Conservation (phyloP, 768 basidiomycete species). For the Pleurotus djamor region DNA sequence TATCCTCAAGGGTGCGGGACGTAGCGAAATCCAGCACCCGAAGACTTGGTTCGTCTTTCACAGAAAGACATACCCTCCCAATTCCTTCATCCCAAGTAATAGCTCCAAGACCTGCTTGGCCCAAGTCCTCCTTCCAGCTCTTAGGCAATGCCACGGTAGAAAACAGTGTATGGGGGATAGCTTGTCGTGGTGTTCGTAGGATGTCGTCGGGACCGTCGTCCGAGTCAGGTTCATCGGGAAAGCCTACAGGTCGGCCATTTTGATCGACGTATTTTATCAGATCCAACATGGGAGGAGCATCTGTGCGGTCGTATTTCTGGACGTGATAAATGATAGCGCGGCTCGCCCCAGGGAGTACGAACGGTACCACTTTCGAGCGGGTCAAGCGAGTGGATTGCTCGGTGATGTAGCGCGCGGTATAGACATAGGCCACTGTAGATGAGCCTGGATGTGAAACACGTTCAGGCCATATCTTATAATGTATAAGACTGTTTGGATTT, state of each 20-base stretch:
- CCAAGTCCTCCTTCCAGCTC: slow-evolving; percentile 10
- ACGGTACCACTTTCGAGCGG: slow-evolving; percentile 17
- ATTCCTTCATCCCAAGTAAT: slow-evolving; percentile 68
- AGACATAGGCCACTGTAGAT: not conserved
- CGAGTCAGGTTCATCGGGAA: slow-evolving; percentile 14
- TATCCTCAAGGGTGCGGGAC: slow-evolving; percentile 20
- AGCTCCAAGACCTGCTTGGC: slow-evolving; percentile 33
- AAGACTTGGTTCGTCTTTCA: slow-evolving; percentile 35
- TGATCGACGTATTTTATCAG: slow-evolving; percentile 39
- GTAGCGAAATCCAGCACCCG: slow-evolving; percentile 48
- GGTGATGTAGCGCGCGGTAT: slow-evolving; percentile 20
- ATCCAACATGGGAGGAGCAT: slow-evolving; percentile 27
- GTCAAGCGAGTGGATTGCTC: slow-evolving; percentile 22
- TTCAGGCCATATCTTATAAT: slow-evolving; percentile 30
- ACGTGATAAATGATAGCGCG: slow-evolving; percentile 41
- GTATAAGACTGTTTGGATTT: slow-evolving; percentile 26
- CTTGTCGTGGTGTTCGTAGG: slow-evolving; percentile 19
- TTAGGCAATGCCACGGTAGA: slow-evolving; percentile 10
- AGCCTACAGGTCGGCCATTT: slow-evolving; percentile 12
- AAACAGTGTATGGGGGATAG: slow-evolving; percentile 13
- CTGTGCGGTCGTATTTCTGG: slow-evolving; percentile 24
- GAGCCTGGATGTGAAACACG: slow-evolving; percentile 11
- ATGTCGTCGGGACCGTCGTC: slow-evolving; percentile 11
- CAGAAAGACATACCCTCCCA: slow-evolving; percentile 55
- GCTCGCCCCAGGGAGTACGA: slow-evolving; percentile 40